Base-by-base conservation (phyloP, 768 basidiomycete species). In the Boletus eberwhitei region DNA sequence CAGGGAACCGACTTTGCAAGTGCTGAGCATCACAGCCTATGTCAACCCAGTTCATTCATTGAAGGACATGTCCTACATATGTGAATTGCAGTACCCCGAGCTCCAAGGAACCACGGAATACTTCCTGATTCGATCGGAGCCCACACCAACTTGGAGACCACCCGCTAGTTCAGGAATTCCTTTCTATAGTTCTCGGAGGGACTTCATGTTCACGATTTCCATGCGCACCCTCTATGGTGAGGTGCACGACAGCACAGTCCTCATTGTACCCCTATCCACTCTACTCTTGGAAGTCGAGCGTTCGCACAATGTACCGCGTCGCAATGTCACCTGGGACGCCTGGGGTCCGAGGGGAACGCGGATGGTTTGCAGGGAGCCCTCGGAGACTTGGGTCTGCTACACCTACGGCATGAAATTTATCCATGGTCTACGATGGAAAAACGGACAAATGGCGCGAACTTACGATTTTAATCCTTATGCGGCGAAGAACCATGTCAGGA, bases 361-460 rank as follows among this genome's bases (percentile, higher is more conserved):
- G 39, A 68, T 74, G 61, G 21, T 72, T 24, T 54, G 35, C 36
- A 57, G 66, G 26, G 58, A 55, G 5, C 64, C 67, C 14, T 68
- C 68, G 19, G 67, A 70, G 6, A 58, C 47, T 14, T 75, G 73
- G 74, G 66, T 74, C 21, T 73, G 73, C 43, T 72, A 68, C 50
- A 55, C 70, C 16, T 70, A 73, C 24, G 74, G 74, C 3, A 67
- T 66, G 60, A 73, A 62, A 34, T 74, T 67, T 24, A 54, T 72
- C 17, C 66, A 61, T 36, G 57, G 59, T 41, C 38, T 67, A 29
- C 58, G 57, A 32, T 69, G 70, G 61, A 60, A 57, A 8, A 21
- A 45, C 5, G 58, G 54, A 24, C 59, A 60, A 0, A 35, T 31
- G 5, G 72, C 67, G 11, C 54, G 62, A 7, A 57, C 67, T 8